Conservation (phyloP, 345 rosid species). For the Hypericum perforatum region DNA sequence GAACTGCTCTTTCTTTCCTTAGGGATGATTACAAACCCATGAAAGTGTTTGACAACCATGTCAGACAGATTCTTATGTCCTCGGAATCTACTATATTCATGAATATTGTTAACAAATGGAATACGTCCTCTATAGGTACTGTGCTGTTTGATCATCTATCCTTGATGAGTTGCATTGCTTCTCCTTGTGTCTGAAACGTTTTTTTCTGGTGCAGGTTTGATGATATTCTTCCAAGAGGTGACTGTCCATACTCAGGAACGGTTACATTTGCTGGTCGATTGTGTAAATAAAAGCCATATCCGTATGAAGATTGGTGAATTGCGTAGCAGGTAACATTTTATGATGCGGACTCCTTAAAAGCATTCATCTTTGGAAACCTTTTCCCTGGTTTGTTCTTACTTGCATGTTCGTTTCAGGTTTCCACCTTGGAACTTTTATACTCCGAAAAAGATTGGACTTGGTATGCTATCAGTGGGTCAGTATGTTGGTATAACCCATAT, state of each 20-base stretch:
- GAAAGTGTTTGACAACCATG: conserved; percentile 99
- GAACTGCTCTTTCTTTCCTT: conserved; percentile 93
- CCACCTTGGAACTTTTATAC: conserved; percentile 98
- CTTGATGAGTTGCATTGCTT: conserved; percentile 1
- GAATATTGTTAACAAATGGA: conserved; percentile 98
- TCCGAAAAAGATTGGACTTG: conserved; percentile 96
- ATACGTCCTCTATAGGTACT: conserved; percentile 89
- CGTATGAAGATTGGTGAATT: conserved; percentile 97
- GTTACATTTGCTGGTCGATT: conserved; percentile 84
- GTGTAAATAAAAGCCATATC: conserved; percentile 96
- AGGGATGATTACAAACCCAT: conserved; percentile 95
- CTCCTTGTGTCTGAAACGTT: conserved; percentile 3
- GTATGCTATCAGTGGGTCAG: conserved; percentile 99
- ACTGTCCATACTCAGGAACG: conserved; percentile 98
- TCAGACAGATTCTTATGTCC: conserved; percentile 98
- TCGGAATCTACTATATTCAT: conserved; percentile 97
- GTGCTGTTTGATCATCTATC: background rate
- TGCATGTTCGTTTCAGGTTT: conserved; percentile 41
- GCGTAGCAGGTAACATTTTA: conserved; percentile 77
- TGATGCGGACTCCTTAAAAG: background rate
- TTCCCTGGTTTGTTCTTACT: background rate
- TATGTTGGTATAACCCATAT: conserved; percentile 99
- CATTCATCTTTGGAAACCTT: background rate
- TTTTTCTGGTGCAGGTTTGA: conserved; percentile 46
- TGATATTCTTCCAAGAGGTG: conserved; percentile 99